phyloP scores from a whole-genome alignment of 768 basidiomycete species.

The Collybiopsis confluens region DNA sequence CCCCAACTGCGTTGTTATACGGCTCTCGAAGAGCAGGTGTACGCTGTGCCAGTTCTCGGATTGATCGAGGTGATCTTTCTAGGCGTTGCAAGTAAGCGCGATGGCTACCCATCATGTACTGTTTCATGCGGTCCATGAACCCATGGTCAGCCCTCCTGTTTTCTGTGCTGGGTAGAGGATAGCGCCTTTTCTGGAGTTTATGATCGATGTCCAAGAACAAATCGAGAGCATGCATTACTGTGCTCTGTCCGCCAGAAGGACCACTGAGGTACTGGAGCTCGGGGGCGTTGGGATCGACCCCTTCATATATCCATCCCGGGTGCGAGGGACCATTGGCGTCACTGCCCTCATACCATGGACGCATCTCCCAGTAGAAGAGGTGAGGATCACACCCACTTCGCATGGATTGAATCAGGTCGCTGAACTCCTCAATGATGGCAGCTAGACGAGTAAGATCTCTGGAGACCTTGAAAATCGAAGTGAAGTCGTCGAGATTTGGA shows the following conservation, averaged over 20 bases:
- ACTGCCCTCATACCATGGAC: slow-evolving; percentile 92
- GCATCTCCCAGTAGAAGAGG: slow-evolving; percentile 83
- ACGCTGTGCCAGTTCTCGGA: slow-evolving; percentile 57
- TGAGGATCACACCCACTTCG: slow-evolving; percentile 75
- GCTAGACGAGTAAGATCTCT: slow-evolving; percentile 68
- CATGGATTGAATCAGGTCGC: slow-evolving; percentile 62
- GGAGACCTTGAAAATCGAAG: slow-evolving; percentile 63
- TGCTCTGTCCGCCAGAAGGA: slow-evolving; percentile 93
- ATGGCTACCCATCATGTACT: slow-evolving; percentile 94
- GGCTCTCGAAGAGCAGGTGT: slow-evolving; percentile 61
- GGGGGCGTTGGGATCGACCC: slow-evolving; percentile 44
- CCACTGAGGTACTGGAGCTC: slow-evolving; percentile 70
- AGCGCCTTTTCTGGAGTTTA: slow-evolving; percentile 65
- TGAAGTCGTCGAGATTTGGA: slow-evolving; percentile 60
- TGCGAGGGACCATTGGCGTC: slow-evolving; percentile 48
- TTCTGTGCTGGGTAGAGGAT: slow-evolving; percentile 60
- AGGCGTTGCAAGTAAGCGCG: slow-evolving; percentile 78
- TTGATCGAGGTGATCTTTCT: slow-evolving; percentile 48
- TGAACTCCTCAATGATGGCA: slow-evolving; percentile 68
- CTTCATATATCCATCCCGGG: slow-evolving; percentile 75
- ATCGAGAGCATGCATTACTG: slow-evolving; percentile 82
- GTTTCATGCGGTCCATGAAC: slow-evolving; percentile 91
- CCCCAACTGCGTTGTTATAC: slow-evolving; percentile 75
- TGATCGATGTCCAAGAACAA: slow-evolving; percentile 89
- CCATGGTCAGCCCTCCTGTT: slow-evolving; percentile 66